These are phyloP conservation scores for Leptographium wingfieldii DNA, from an alignment of 2,329 filamentous ascomycete genomes.

Conservation along the genomic window DNA sequence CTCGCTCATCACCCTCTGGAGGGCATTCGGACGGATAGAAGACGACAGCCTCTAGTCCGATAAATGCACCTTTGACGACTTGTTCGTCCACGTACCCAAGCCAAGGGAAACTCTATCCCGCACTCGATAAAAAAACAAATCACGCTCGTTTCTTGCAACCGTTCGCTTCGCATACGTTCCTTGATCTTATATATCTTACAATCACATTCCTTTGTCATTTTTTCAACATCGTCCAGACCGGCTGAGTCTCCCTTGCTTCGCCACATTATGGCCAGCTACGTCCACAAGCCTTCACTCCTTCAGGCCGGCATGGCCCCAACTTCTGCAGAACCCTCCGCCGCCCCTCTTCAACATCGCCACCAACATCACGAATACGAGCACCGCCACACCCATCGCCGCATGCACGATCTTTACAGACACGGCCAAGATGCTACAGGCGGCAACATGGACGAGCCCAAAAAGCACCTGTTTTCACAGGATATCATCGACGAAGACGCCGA, in stretches of 20 bases:
- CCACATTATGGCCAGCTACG: slow-evolving; percentile 32
- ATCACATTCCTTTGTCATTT: neutral
- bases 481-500: neutral
- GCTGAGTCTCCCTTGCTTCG: slow-evolving; percentile 16
- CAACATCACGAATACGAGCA: slow-evolving; percentile 5
- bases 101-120: neutral
- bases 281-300: slow-evolving; percentile 35
- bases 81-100: neutral
- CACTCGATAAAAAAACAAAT: neutral
- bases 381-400: slow-evolving; percentile 13
- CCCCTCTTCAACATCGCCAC: neutral
- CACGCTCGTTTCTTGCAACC: neutral
- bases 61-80: neutral
- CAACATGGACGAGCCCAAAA: neutral
- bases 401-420: neutral
- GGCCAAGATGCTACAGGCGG: neutral
- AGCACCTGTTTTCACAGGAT: neutral
- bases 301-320: slow-evolving; percentile 24
- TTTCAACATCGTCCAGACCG: neutral
- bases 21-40: neutral
- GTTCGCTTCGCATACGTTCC: neutral
- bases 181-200: neutral
- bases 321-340: neutral
- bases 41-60: neutral
- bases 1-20: neutral